A percentile compares a stretch with the other conserved stretches of the same genome.
Conservation (phyloP, 805 yeast species). For the Metschnikowia picachoensis region DNA sequence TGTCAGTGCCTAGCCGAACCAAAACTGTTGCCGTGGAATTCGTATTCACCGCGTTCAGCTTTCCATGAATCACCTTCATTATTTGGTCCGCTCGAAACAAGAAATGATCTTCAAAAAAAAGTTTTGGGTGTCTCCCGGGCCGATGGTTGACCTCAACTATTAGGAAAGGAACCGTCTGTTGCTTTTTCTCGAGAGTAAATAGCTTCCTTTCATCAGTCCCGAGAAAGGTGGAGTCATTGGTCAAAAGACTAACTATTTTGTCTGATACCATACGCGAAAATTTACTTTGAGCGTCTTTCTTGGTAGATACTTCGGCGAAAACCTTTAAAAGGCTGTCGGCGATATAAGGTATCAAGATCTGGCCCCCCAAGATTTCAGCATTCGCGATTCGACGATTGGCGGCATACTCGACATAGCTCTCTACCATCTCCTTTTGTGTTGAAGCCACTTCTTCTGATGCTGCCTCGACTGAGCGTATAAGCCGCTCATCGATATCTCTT, state of each 20-base stretch:
- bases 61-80: neutral
- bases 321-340: neutral
- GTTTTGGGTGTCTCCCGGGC: neutral
- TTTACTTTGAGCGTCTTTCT: neutral
- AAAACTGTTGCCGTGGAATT: neutral
- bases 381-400: neutral
- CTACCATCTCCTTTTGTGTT: neutral
- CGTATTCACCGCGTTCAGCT: neutral
- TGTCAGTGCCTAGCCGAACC: neutral
- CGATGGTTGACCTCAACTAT: no score
- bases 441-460: neutral
- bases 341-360: neutral
- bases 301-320: neutral
- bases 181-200: no score
- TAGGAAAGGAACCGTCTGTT: no score
- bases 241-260: neutral
- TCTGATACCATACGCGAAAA: conserved; percentile 1
- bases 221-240: neutral
- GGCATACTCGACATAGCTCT: neutral
- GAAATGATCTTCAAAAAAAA: neutral
- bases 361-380: neutral
- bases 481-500: neutral
- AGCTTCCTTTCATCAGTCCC: neutral
- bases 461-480: neutral
- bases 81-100: neutral